Percentiles rank a stretch among this genome's conserved stretches.
These are phyloP conservation scores for Cercophora newfieldiana DNA, from an alignment of 495 filamentous ascomycete genomes.

Conservation along the genomic window DNA sequence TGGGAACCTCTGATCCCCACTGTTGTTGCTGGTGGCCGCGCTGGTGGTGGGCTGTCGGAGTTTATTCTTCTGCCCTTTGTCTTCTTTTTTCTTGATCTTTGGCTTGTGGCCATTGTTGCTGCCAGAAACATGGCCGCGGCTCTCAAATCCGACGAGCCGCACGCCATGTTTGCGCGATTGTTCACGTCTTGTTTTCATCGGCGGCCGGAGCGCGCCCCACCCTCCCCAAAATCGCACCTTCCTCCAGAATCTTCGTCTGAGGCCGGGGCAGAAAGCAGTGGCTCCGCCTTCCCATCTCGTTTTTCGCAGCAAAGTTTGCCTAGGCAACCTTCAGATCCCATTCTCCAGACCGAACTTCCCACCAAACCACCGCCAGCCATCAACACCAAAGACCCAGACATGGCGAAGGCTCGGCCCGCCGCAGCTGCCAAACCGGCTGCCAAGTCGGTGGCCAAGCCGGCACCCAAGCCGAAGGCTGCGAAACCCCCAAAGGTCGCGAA, in stretches of 20 bases:
- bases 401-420: conserved; percentile 12
- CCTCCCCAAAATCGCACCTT: conserved; percentile 18
- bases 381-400: conserved; percentile 10
- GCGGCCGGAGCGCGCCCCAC: conserved; percentile 13
- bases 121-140: conserved; percentile 7
- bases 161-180: conserved; percentile 26
- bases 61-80: conserved; percentile 10
- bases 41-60: not conserved
- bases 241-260: conserved; percentile 22
- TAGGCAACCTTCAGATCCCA: not conserved
- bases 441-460: conserved; percentile 17
- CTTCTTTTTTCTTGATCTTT: not conserved
- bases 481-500: not conserved
- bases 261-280: conserved; percentile 25
- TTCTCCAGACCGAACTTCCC: not conserved
- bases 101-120: not conserved
- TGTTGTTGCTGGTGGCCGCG: not conserved
- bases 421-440: not conserved
- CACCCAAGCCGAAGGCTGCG: not conserved
- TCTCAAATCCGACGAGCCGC: conserved; percentile 3
- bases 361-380: not conserved
- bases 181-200: conserved; percentile 33
- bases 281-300: conserved; percentile 1
- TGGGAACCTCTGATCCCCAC: conserved; percentile 12
- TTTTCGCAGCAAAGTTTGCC: not conserved